phyloP scores from a whole-genome alignment of 2,329 filamentous ascomycete genomes.

The Lomentospora prolificans region DNA sequence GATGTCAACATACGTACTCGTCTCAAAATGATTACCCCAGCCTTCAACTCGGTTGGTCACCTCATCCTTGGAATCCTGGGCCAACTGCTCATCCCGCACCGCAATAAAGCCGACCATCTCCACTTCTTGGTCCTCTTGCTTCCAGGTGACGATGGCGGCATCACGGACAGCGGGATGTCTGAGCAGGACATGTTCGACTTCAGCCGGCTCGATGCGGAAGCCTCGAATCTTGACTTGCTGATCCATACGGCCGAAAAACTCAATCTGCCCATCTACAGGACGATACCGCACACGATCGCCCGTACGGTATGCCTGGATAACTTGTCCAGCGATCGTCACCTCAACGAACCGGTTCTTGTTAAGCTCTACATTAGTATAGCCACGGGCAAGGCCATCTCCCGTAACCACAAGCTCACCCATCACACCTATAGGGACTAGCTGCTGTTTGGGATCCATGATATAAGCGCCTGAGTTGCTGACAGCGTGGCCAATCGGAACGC shows the following conservation, averaged over 20 bases:
- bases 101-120: conserved; percentile 12
- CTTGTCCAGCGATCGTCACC: conserved; percentile 6
- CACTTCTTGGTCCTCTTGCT: conserved; percentile 3
- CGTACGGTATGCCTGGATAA: conserved; percentile 16
- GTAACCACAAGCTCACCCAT: conserved; percentile 20
- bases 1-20: background rate
- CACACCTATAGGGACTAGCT: conserved; percentile 16
- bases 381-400: conserved; percentile 16
- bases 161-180: background rate
- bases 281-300: conserved; percentile 18
- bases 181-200: conserved; percentile 14
- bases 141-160: background rate
- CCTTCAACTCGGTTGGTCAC: background rate
- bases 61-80: conserved; percentile 10
- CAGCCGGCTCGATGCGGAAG: conserved; percentile 18
- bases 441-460: conserved; percentile 16
- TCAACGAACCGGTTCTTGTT: conserved; percentile 13
- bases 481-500: conserved; percentile 13
- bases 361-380: conserved; percentile 13
- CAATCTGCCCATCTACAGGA: conserved; percentile 15
- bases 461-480: conserved; percentile 15
- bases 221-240: conserved; percentile 21
- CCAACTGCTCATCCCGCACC: conserved; percentile 9
- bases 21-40: background rate
- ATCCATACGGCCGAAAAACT: conserved; percentile 20